Base-by-base conservation (phyloP, 768 basidiomycete species). In the Sporobolomyces pararoseus region DNA sequence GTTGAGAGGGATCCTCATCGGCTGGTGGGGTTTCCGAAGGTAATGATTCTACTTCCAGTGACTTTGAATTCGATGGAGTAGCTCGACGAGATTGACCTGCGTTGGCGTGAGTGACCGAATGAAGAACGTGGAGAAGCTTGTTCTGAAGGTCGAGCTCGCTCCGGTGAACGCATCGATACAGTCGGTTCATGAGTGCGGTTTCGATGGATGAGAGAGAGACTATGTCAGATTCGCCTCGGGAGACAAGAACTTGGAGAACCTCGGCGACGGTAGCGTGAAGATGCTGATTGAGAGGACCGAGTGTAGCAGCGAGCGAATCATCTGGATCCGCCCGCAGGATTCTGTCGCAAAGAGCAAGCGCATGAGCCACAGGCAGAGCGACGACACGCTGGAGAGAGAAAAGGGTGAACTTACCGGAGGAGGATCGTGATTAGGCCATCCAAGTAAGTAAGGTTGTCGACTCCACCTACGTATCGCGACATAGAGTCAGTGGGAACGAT, bases 111-210 rank as follows among this genome's bases (percentile, higher is more conserved):
- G 93, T 86, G 37, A 92, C 81, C 0, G 90, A 69, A 77, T 97
- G 94, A 1, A 98, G 84, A 17, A 95, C 85, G 77, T 93, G 91
- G 5, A 98, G 84, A 57, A 95, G 84, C 78, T 93, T 95, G 83
- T 90, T 93, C 81, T 98, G 96, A 19, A 93, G 82, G 75, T 95
- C 89, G 47, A 92, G 84, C 42, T 87, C 84, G 46, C 80, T 81
- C 27, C 82, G 80, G 77, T 94, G 89, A 37, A 96, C 82, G 53
- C 84, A 87, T 55, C 84, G 82, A 78, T 86, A 92, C 2, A 95
- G 83, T 78, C 90, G 91, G 53, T 84, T 84, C 32, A 92, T 82
- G 52, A 95, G 82, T 10, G 84, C 83, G 7, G 85, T 83, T 77
- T 94, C 89, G 51, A 94, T 82, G 29, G 81, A 81, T 66, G 88